Evolutionary conservation across 2,329 filamentous ascomycete genomes (phyloP).

Genomic region (Aspergillus sp.): DNA sequence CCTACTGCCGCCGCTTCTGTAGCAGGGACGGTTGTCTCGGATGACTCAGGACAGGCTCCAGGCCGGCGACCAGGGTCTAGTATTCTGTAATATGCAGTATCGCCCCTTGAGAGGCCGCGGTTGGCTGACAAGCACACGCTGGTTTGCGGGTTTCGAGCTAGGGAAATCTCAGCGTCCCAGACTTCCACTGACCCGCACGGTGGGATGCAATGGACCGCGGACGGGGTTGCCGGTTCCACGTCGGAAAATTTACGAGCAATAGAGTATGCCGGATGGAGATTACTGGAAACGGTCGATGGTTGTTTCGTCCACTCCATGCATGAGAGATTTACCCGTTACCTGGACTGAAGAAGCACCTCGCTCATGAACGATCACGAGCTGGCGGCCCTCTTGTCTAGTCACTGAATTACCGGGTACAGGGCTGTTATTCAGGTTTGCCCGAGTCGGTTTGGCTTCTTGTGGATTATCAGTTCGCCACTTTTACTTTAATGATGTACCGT

Average conservation of each 20-base stretch:
- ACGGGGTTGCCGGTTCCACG: slow-evolving; percentile 25
- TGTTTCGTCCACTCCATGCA: neutral
- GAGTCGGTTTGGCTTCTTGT: slow-evolving; percentile 14
- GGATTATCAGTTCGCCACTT: slow-evolving; percentile 16
- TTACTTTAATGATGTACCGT: slow-evolving; percentile 9
- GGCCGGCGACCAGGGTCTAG: slow-evolving; percentile 21
- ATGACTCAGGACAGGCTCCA: slow-evolving; percentile 19
- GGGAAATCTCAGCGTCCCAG: slow-evolving; percentile 19
- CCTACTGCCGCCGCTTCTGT: slow-evolving; percentile 18
- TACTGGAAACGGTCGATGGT: slow-evolving; percentile 9
- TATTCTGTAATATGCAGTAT: slow-evolving; percentile 2
- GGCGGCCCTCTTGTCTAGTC: slow-evolving; percentile 4
- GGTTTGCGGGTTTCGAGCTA: slow-evolving; percentile 23
- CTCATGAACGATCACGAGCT: neutral
- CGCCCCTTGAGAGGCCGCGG: slow-evolving; percentile 19
- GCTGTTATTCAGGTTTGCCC: slow-evolving; percentile 7
- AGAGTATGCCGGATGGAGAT: slow-evolving; percentile 7
- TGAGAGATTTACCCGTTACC: neutral
- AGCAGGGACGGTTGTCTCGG: slow-evolving; percentile 13
- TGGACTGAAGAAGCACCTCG: slow-evolving; percentile 9
- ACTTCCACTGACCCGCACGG: slow-evolving; percentile 22
- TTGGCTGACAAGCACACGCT: slow-evolving; percentile 22
- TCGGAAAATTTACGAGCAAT: slow-evolving; percentile 28
- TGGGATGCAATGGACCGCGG: slow-evolving; percentile 20
- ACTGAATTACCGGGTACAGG: slow-evolving; percentile 5